Conservation (phyloP, 495 filamentous ascomycete species). For the Aspergillus leporis region DNA sequence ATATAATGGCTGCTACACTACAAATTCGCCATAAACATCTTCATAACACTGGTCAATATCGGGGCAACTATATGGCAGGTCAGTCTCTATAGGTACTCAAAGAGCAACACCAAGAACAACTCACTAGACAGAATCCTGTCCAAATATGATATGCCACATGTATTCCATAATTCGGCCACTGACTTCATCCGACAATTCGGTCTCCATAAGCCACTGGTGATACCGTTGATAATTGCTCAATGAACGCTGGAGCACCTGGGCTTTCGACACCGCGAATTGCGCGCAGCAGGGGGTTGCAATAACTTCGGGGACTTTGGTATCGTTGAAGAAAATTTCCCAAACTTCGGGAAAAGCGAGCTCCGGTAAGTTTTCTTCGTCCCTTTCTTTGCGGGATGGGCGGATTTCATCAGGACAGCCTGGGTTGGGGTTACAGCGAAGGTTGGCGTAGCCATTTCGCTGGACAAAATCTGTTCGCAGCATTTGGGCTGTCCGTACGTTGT, state of each 20-base stretch:
- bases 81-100: constrained; percentile 6
- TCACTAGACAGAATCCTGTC: constrained; percentile 39
- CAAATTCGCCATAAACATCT: constrained; percentile 30
- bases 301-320: constrained; percentile 41
- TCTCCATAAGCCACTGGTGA: constrained; percentile 61
- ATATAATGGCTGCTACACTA: background rate
- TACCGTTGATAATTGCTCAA: constrained; percentile 55
- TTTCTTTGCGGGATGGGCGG: constrained; percentile 34
- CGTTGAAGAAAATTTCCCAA: constrained; percentile 50
- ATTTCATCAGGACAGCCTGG: constrained; percentile 49
- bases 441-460: constrained; percentile 46
- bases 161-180: constrained; percentile 71
- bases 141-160: constrained; percentile 70
- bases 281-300: constrained; percentile 63
- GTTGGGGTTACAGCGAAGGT: constrained; percentile 46
- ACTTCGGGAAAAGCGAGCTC: constrained; percentile 32
- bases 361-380: constrained; percentile 18
- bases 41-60: constrained; percentile 30
- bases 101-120: constrained; percentile 12
- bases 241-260: constrained; percentile 49
- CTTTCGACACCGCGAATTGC: constrained; percentile 65
- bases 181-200: constrained; percentile 54
- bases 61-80: constrained; percentile 30
- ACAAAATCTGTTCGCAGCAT: constrained; percentile 44
- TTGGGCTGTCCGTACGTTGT: constrained; percentile 39